Evolutionary conservation across 2,329 filamentous ascomycete species (phyloP).

Genomic region (Orbilia quercus): DNA sequence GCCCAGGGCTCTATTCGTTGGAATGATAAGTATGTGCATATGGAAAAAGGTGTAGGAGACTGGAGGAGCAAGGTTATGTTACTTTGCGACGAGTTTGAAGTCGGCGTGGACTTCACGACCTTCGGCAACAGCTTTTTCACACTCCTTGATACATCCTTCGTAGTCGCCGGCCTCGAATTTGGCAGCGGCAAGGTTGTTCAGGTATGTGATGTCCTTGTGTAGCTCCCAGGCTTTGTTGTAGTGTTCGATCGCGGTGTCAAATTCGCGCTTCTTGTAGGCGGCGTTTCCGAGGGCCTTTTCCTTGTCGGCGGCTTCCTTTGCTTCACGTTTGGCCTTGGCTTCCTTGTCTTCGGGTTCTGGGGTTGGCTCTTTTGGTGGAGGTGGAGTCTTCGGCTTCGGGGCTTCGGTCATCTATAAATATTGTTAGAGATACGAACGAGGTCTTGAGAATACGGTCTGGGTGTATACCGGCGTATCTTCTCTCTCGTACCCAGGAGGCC

Average conservation of each 20-base stretch:
- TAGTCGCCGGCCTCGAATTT: constrained; percentile 97
- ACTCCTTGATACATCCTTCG: constrained; percentile 84
- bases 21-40: constrained; percentile 60
- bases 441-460: constrained; percentile 63
- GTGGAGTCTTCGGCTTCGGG: constrained; percentile 70
- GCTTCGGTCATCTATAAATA: constrained; percentile 61
- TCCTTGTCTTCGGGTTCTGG: constrained; percentile 82
- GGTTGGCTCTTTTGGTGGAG: constrained; percentile 74
- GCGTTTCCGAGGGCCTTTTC: constrained; percentile 95
- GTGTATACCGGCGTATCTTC: constrained; percentile 48
- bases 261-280: constrained; percentile 97
- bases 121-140: constrained; percentile 87
- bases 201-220: constrained; percentile 95
- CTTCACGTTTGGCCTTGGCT: constrained; percentile 82
- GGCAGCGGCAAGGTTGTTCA: constrained; percentile 94
- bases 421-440: constrained; percentile 60
- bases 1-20: constrained; percentile 73
- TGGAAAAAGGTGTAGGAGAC: constrained; percentile 14
- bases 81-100: constrained; percentile 98
- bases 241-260: constrained; percentile 92
- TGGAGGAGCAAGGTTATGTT: constrained; percentile 60
- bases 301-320: constrained; percentile 90
- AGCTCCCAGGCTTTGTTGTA: constrained; percentile 95
- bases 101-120: constrained; percentile 90
- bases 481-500: constrained; percentile 48